Evolutionary conservation across 176 grass and related monocot species (phyloP).

Genomic region (Hsuehochloa calcarea): DNA sequence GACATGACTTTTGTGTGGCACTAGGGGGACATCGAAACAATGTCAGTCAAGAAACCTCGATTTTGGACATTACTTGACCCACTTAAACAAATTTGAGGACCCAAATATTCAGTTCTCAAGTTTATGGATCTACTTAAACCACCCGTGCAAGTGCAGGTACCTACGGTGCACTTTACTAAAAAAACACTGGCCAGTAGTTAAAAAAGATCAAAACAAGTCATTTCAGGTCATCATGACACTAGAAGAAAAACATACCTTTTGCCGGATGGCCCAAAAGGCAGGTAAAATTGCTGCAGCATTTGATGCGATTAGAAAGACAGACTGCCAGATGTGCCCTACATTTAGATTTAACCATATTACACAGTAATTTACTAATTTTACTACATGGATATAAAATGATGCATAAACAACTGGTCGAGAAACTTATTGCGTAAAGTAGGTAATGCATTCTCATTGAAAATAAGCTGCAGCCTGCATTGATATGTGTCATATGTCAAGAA

Average conservation of each 20-base stretch:
- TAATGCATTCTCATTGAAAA: slow-evolving; percentile 19
- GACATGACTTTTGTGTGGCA: neutral
- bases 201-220: neutral
- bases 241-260: slow-evolving; percentile 62
- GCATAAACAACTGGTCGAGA: slow-evolving; percentile 4
- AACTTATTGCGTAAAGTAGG: slow-evolving; percentile 8
- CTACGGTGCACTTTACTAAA: neutral
- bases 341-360: slow-evolving; percentile 31
- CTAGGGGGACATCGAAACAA: neutral
- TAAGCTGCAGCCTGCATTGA: slow-evolving; percentile 7
- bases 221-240: neutral
- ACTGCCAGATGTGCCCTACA: slow-evolving; percentile 92
- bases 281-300: slow-evolving; percentile 92
- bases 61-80: neutral
- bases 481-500: neutral
- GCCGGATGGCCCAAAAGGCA: slow-evolving; percentile 81
- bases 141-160: neutral
- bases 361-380: slow-evolving; percentile 8
- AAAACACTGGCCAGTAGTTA: neutral
- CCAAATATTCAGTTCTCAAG: neutral
- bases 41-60: neutral
- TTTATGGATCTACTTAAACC: neutral
- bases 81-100: neutral
- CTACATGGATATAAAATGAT: slow-evolving; percentile 21
- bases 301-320: slow-evolving; percentile 87